Evolutionary conservation across 495 filamentous ascomycete genomes (phyloP).

Genomic region (Tuber borchii): DNA sequence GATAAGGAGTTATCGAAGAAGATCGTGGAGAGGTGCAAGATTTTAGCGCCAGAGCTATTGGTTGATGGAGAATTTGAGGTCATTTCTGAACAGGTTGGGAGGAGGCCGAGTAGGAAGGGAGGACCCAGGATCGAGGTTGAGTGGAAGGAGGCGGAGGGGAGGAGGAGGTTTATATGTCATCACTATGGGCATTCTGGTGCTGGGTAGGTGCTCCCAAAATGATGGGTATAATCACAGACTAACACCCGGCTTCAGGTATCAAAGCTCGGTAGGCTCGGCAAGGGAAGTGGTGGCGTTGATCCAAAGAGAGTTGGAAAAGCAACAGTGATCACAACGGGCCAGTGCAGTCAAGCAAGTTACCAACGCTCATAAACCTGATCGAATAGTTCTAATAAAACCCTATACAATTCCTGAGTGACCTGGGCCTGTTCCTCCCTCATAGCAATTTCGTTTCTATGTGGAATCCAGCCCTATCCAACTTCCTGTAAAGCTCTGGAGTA

Average conservation of each 20-base stretch:
- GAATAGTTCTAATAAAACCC: conserved; percentile 20
- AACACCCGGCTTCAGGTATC: conserved; percentile 23
- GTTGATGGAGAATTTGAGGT: conserved; percentile 38
- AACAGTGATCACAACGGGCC: not conserved
- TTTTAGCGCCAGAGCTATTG: conserved; percentile 38
- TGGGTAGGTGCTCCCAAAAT: conserved; percentile 22
- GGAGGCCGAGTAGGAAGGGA: conserved; percentile 29
- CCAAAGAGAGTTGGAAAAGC: conserved; percentile 17
- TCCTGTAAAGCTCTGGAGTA: conserved; percentile 31
- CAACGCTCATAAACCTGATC: not conserved
- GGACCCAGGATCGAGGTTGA: conserved; percentile 38
- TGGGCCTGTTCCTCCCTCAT: not conserved
- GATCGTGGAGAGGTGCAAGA: conserved; percentile 32
- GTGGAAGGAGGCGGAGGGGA: conserved; percentile 18
- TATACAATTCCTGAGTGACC: conserved; percentile 7
- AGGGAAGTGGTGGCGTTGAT: conserved; percentile 25
- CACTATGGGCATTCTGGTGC: conserved; percentile 38
- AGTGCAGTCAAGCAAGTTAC: conserved; percentile 3
- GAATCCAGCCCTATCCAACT: conserved; percentile 35
- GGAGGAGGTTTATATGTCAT: conserved; percentile 34
- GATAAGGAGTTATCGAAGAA: conserved; percentile 24
- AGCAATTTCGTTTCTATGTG: conserved; percentile 39
- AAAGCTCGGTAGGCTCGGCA: conserved; percentile 38
- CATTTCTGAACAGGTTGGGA: conserved; percentile 31
- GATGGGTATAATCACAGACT: not conserved